Conservation (phyloP, 2,329 filamentous ascomycete species). For the Exophiala bonariae region DNA sequence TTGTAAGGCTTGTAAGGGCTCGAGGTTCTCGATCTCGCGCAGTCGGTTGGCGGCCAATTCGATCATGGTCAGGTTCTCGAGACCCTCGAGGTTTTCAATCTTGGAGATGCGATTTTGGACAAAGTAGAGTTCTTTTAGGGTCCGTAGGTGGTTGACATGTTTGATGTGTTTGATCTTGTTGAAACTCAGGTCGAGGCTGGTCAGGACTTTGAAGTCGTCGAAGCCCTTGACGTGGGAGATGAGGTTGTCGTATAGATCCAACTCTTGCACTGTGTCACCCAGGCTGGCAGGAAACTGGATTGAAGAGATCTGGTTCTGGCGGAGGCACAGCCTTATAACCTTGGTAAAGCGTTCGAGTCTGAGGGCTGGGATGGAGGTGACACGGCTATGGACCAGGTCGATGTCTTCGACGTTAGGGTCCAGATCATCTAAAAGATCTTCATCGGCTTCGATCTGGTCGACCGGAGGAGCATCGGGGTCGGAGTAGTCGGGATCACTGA, state of each 20-base stretch:
- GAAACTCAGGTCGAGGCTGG: conserved; percentile 86
- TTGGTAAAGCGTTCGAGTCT: conserved; percentile 80
- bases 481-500: conserved; percentile 84
- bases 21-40: conserved; percentile 81
- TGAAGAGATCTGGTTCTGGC: conserved; percentile 83
- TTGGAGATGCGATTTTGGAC: conserved; percentile 90
- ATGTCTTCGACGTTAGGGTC: conserved; percentile 63
- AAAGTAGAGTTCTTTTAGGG: conserved; percentile 83
- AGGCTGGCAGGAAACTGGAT: conserved; percentile 73
- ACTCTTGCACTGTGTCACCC: conserved; percentile 69
- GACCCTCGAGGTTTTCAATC: conserved; percentile 79
- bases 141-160: conserved; percentile 72
- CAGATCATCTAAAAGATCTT: conserved; percentile 65
- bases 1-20: conserved; percentile 73
- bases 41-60: conserved; percentile 93
- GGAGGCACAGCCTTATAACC: conserved; percentile 76
- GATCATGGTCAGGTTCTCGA: conserved; percentile 75
- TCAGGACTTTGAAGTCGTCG: conserved; percentile 73
- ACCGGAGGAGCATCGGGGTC: conserved; percentile 67
- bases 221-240: conserved; percentile 84
- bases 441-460: conserved; percentile 77
- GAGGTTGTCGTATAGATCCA: conserved; percentile 96
- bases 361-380: conserved; percentile 74
- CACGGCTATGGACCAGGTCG: conserved; percentile 82
- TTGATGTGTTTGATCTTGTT: conserved; percentile 99